A percentile compares a stretch with the other conserved stretches of the same genome.
phyloP scores from a whole-genome alignment of 805 yeast genomes.

The Peterozyma xylosa region DNA sequence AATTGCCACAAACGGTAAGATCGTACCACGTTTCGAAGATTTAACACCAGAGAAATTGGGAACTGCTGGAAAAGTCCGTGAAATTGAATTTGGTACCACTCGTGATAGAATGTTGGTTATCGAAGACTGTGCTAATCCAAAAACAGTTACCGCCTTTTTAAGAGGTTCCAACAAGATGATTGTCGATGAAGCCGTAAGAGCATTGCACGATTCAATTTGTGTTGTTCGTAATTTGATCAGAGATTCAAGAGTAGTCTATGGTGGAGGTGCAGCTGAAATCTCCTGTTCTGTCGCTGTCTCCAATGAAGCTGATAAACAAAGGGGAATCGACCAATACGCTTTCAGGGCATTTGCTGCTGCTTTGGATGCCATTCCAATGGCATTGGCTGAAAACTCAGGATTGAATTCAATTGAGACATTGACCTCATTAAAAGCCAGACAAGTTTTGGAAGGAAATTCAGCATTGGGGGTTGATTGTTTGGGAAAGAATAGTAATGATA shows the following conservation, averaged over 20 bases:
- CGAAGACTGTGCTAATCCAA: slow-evolving; percentile 80
- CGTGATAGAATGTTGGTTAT: slow-evolving; percentile 92
- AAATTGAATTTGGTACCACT: slow-evolving; percentile 93
- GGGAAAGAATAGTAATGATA: slow-evolving; percentile 81
- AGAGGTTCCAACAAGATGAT: slow-evolving; percentile 98
- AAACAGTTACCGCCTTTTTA: slow-evolving; percentile 86
- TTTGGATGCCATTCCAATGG: slow-evolving; percentile 86
- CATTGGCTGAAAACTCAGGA: slow-evolving; percentile 96
- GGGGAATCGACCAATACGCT: slow-evolving; percentile 96
- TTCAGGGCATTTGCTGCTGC: slow-evolving; percentile 93
- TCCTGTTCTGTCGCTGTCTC: slow-evolving; percentile 87
- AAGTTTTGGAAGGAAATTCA: slow-evolving; percentile 63
- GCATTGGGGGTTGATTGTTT: slow-evolving; percentile 90
- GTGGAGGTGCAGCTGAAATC: slow-evolving; percentile 98
- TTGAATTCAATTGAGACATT: slow-evolving; percentile 88
- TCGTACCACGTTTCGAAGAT: slow-evolving; percentile 96
- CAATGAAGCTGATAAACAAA: slow-evolving; percentile 85
- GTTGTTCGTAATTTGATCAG: slow-evolving; percentile 93
- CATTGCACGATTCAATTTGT: slow-evolving; percentile 92
- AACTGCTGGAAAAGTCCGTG: slow-evolving; percentile 75
- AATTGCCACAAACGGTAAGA: slow-evolving; percentile 94
- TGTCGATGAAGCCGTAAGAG: slow-evolving; percentile 93
- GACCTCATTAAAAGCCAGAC: slow-evolving; percentile 76
- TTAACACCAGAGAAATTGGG: slow-evolving; percentile 78
- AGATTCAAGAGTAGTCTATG: slow-evolving; percentile 94